A percentile compares a stretch with the other conserved stretches of the same genome.
Conservation (phyloP, 352 stramenopile genomes). For the Thalassiosira mediterranea region DNA sequence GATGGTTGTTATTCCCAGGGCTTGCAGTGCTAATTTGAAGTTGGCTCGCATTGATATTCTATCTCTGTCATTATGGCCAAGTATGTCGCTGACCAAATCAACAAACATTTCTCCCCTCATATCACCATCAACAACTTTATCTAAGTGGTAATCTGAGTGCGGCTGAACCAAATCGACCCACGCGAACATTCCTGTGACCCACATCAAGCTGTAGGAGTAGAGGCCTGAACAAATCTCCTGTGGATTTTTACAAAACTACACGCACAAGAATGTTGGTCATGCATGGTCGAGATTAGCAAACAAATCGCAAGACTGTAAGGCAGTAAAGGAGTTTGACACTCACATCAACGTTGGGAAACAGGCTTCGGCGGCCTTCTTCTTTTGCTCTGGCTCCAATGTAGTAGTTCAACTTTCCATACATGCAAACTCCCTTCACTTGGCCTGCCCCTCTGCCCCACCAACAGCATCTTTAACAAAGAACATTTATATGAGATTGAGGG, state of each 20-base stretch:
- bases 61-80: not conserved
- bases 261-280: conserved; percentile 28
- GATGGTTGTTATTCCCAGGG: not conserved
- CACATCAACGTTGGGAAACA: conserved; percentile 29
- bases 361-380: conserved; percentile 8
- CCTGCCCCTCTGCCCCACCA: conserved; percentile 30
- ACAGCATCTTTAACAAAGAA: conserved; percentile 3
- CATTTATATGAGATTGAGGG: not conserved
- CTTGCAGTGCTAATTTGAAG: not conserved
- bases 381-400: conserved; percentile 23
- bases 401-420: conserved; percentile 48
- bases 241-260: conserved; percentile 31
- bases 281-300: not conserved
- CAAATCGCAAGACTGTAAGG: conserved; percentile 14
- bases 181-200: conserved; percentile 38
- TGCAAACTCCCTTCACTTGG: conserved; percentile 36
- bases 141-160: conserved; percentile 17
- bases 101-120: conserved; percentile 9
- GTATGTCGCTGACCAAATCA: conserved; percentile 1
- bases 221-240: conserved; percentile 43
- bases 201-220: conserved; percentile 51
- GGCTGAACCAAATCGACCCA: conserved; percentile 34
- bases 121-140: conserved; percentile 1
- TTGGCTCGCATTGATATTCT: not conserved
- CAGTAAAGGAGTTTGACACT: not conserved